Evolutionary conservation across 1,284 basidiomycete genomes (phyloP).

Genomic region (Austroboletus novae-zelandiae): DNA sequence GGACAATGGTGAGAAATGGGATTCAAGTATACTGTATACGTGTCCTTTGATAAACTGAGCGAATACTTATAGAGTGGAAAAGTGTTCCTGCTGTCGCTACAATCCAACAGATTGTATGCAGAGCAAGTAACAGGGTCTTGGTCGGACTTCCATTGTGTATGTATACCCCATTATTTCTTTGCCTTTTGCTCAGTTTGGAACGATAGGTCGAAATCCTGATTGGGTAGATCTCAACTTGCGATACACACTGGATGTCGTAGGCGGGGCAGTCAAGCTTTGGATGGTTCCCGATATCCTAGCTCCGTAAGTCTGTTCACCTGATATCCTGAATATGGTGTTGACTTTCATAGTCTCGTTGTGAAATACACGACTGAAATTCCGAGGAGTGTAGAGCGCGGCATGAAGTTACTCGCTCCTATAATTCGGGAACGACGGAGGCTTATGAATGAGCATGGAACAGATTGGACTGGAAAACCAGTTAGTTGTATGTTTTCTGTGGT

Average conservation of each 20-base stretch:
- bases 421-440: slow-evolving; percentile 36
- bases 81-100: slow-evolving; percentile 14
- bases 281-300: slow-evolving; percentile 38
- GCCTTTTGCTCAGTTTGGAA: not conserved
- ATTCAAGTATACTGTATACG: not conserved
- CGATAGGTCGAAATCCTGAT: slow-evolving; percentile 39
- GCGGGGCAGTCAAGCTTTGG: slow-evolving; percentile 26
- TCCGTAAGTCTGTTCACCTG: slow-evolving; percentile 30
- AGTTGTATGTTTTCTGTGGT: slow-evolving; percentile 1
- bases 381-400: not conserved
- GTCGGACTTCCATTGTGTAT: slow-evolving; percentile 39
- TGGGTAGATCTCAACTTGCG: slow-evolving; percentile 34
- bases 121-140: slow-evolving; percentile 37
- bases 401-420: slow-evolving; percentile 34
- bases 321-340: no score
- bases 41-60: not conserved
- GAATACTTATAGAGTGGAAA: slow-evolving; percentile 26
- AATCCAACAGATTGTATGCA: slow-evolving; percentile 28
- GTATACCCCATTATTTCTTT: slow-evolving; percentile 1
- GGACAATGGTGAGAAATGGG: slow-evolving; percentile 11
- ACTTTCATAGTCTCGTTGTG: not conserved
- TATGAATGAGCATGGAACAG: slow-evolving; percentile 34
- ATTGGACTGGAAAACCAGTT: slow-evolving; percentile 40
- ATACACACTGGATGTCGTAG: slow-evolving; percentile 35
- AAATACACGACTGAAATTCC: not conserved